Evolutionary conservation across 331 rosid genomes (phyloP), one percentile per base, ranked within the genome.

Genomic region (Quercus phellos): DNA sequence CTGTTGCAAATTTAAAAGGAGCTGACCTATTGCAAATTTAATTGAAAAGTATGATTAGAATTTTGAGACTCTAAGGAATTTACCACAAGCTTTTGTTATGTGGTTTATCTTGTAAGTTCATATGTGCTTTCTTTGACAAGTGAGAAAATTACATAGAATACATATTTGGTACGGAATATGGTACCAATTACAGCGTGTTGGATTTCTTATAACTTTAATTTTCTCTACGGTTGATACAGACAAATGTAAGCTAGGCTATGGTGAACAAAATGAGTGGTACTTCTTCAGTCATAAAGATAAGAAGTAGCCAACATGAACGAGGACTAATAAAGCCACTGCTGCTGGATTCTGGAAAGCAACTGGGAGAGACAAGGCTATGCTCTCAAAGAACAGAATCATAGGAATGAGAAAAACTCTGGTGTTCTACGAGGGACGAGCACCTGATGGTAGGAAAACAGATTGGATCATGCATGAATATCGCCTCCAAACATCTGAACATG

Each of bases 281-380:
- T 93, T 93, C 77, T 93, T 93, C 82, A 93, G 96, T 56, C 96
- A 93, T 70, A 93, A 93, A 79, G 98, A 93, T 55, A 92, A 92
- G 85, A 93, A 93, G 74, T 93, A 93, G 79, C 98, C 97, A 0
- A 90, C 97, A 1, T 97, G 98, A 53, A 91, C 94, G 3, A 73
- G 98, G 42, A 93, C 98, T 1, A 93, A 93, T 51, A 87, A 97
- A 64, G 98, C 98, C 1, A 93, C 97, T 14, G 85, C 87, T 18
- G 90, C 96, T 38, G 97, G 98, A n/a, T 93, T 93, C 82, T 93
- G 94, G 98, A 93, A 93, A 63, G 98, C 98, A 26, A 93, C 96
- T 0, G 97, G 97, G 55, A 89, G 98, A 6, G 98, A 93, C 87
- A 91, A 93, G 60, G 97, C 93, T 14, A 94, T 93, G 66, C 81